These are phyloP conservation scores for Euphorbia lathyris DNA, from an alignment of 345 rosid genomes.

Conservation along the genomic window DNA sequence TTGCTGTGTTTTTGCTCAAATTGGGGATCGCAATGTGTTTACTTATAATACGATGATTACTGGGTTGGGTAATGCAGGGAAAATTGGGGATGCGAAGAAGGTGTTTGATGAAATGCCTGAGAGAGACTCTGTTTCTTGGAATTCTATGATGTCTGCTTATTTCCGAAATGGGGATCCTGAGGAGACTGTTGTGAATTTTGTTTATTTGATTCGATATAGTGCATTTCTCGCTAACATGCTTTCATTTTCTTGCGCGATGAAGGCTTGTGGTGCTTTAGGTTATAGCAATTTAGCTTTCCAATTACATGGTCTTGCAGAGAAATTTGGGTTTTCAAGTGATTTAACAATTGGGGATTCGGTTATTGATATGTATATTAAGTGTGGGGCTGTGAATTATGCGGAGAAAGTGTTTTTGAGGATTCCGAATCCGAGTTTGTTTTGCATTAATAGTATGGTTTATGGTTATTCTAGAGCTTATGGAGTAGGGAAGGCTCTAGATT, in stretches of 20 bases:
- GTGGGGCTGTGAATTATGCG: constrained; percentile 11
- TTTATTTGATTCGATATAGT: constrained; percentile 12
- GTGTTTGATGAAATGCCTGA: constrained; percentile 30
- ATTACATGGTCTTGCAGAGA: constrained; percentile 16
- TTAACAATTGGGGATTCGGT: constrained; percentile 4
- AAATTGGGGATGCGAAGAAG: constrained; percentile 12
- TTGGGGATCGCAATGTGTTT: constrained; percentile 13
- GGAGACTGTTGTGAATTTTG: constrained; percentile 10
- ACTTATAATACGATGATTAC: constrained; percentile 14
- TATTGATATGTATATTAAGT: constrained; percentile 26
- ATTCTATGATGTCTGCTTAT: constrained; percentile 21
- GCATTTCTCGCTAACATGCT: background rate
- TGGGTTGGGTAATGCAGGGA: constrained; percentile 3
- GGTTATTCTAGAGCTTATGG: constrained; percentile 22
- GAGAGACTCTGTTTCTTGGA: constrained; percentile 30
- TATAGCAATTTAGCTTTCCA: constrained; percentile 20
- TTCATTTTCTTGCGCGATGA: constrained; percentile 22
- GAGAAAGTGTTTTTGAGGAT: constrained; percentile 22
- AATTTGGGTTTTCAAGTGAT: constrained; percentile 13
- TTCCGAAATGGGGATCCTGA: constrained; percentile 13
- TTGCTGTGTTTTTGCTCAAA: constrained; percentile 6
- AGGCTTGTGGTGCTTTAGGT: constrained; percentile 30
- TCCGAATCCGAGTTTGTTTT: constrained; percentile 21
- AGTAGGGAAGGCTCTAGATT: constrained; percentile 22
- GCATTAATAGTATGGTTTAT: constrained; percentile 29